Conservation (phyloP, 176 grass and related monocot species). For the Oryza brachyantha region DNA sequence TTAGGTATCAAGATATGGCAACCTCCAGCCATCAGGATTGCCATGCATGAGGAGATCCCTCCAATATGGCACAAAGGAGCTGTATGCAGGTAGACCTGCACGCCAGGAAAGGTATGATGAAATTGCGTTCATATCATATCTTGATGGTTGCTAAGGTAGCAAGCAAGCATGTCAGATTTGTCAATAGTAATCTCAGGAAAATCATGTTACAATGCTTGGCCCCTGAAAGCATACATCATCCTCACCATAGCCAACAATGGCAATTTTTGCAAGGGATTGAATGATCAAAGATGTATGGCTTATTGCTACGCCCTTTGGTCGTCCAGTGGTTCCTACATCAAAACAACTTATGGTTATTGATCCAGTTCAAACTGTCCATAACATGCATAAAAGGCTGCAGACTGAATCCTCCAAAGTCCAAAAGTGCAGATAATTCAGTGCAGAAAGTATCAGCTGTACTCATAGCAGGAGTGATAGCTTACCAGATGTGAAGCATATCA, state of each 20-base stretch:
- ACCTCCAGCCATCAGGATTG: constrained; percentile 63
- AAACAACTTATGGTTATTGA: neutral
- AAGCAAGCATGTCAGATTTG: neutral
- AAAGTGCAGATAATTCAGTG: neutral
- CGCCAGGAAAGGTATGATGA: neutral
- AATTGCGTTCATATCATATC: neutral
- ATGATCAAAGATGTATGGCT: constrained; percentile 77
- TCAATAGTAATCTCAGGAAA: neutral
- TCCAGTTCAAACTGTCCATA: neutral
- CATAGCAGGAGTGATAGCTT: neutral
- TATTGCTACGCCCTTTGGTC: constrained; percentile 77
- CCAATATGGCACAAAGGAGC: constrained; percentile 84
- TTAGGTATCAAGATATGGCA: constrained; percentile 71
- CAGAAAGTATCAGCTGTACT: neutral
- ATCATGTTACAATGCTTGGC: neutral
- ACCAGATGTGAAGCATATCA: constrained; percentile 99
- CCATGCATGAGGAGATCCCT: constrained; percentile 86
- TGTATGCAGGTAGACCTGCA: constrained; percentile 80
- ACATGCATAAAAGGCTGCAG: neutral
- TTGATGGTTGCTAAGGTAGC: neutral
- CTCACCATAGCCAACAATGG: constrained; percentile 79
- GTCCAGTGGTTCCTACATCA: constrained; percentile 71
- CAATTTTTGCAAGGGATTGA: constrained; percentile 87
- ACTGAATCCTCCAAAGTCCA: neutral
- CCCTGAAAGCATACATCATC: constrained; percentile 81